A percentile compares a stretch with the other conserved stretches of the same genome.
phyloP scores from a whole-genome alignment of 179 eudicot species.

The Carnegiea gigantea region DNA sequence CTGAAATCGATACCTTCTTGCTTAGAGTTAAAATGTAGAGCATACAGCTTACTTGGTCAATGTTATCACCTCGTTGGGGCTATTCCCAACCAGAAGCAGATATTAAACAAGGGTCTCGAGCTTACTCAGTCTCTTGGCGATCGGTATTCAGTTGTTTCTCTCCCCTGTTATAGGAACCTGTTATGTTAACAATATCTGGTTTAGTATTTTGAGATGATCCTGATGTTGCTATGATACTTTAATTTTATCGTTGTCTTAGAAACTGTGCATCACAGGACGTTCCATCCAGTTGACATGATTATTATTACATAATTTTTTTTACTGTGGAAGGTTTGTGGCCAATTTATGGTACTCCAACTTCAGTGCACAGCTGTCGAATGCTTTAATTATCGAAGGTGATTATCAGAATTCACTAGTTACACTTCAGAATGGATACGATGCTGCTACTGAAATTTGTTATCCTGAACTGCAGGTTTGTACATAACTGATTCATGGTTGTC shows the following conservation, averaged over 20 bases:
- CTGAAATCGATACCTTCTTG: constrained; percentile 93
- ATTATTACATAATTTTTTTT: constrained; percentile 12
- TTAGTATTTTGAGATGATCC: not conserved
- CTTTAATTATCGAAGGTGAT: constrained; percentile 87
- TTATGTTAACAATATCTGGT: too few species aligned
- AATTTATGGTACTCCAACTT: constrained; percentile 95
- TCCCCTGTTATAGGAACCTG: not conserved
- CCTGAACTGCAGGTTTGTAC: constrained; percentile 89
- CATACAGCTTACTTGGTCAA: constrained; percentile 81
- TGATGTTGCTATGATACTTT: not conserved
- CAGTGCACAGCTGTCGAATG: constrained; percentile 92
- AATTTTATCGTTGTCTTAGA: not conserved
- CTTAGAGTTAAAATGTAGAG: constrained; percentile 91
- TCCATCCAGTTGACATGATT: not conserved
- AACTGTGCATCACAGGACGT: not conserved
- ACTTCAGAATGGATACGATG: constrained; percentile 59
- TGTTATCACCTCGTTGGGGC: constrained; percentile 97
- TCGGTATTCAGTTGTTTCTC: constrained; percentile 24
- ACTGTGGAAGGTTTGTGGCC: constrained; percentile 60
- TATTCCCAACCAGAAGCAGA: constrained; percentile 78
- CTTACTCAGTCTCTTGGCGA: constrained; percentile 62
- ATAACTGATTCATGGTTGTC: not conserved
- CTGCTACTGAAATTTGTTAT: constrained; percentile 69
- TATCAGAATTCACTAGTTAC: constrained; percentile 70
- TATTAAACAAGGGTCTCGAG: constrained; percentile 76